Base-by-base conservation (phyloP, 306 rosid genomes). In the Adenanthera pavonina region DNA sequence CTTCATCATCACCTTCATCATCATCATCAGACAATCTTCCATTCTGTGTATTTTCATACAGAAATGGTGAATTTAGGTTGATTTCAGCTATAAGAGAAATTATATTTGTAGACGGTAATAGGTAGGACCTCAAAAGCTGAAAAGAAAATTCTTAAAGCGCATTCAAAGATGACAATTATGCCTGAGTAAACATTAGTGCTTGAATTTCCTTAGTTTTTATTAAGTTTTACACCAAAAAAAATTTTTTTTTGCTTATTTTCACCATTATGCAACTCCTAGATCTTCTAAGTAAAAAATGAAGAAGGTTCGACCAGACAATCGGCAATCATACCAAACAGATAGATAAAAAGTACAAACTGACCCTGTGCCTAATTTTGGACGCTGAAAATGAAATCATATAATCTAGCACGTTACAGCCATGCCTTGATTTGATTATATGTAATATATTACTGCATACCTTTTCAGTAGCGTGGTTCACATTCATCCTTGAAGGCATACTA, bases 11-110 rank as follows among this genome's bases (percentile, higher is more conserved):
- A 9, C 12, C 49, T 46, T 61, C 74, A 20, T 89, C 93, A 6
- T 91, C 97, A 15, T 92, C 97, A 53, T 93, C 97, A 13, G 92
- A 85, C 56, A 91, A 78, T 79, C 84, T 89, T 73, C 83, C 91
- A 68, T 75, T 81, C 89, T 84, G 87, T 33, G 19, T 40, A 78
- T 83, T 86, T 74, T 76, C 79, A 54, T 76, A 71, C 64, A 82
- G 43, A 85, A 80, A 79, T 81, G 88, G 89, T 82, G 88, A 79
- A 78, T 54, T 66, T 80, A 67, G 75, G 36, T 60, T 59, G 67
- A 83, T 49, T 33, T 79, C 74, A 81, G 74, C 72, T 60, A 72
- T 34, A 41, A 60, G 44, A 75, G 72, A 52, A 71, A 56, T 17
- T 75, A 44, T 53, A 57, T 25, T 61, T 72, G 47, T 6, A 78